phyloP scores from a whole-genome alignment of 208 protist species.

The Leptomonas pyrrhocoris region DNA sequence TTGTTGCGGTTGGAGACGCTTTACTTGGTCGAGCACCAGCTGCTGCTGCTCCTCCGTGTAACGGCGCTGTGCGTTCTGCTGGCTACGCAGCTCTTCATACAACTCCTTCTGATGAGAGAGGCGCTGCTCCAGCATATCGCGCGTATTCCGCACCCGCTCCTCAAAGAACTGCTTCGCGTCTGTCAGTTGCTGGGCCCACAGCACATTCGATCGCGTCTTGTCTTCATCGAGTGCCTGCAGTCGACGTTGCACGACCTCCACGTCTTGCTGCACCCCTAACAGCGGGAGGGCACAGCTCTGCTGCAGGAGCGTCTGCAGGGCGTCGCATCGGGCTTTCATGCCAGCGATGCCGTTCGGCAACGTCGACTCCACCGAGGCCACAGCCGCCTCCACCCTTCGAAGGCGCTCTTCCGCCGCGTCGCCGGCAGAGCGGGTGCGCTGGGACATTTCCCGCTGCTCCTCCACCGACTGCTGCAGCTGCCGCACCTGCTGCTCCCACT shows the following conservation, averaged over 20 bases:
- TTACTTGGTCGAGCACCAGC: constrained; percentile 10
- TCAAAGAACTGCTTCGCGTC: constrained; percentile 28
- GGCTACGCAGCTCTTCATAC: constrained; percentile 22
- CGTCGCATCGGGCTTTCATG: constrained; percentile 18
- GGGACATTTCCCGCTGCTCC: constrained; percentile 25
- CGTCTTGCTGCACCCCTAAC: constrained; percentile 33
- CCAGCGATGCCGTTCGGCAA: constrained; percentile 12
- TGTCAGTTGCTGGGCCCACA: constrained; percentile 29
- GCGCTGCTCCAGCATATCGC: constrained; percentile 38
- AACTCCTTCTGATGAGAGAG: constrained; percentile 31
- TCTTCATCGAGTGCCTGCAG: constrained; percentile 23
- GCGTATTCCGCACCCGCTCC: constrained; percentile 23
- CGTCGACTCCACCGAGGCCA: constrained; percentile 28
- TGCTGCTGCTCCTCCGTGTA: constrained; percentile 29
- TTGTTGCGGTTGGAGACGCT: constrained; percentile 14
- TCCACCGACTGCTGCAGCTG: constrained; percentile 25
- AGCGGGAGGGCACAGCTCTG: constrained; percentile 24
- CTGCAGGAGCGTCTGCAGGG: constrained; percentile 21
- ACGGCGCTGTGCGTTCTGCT: constrained; percentile 19
- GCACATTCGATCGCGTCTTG: constrained; percentile 16
- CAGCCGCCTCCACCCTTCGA: constrained; percentile 11
- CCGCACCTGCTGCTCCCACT: constrained; percentile 18
- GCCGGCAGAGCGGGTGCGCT: constrained; percentile 9
- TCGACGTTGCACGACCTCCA: constrained; percentile 23
- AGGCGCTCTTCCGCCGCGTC: constrained; percentile 35